Conservation (phyloP, 169 alveolate species). For the Plasmodium relictum region DNA sequence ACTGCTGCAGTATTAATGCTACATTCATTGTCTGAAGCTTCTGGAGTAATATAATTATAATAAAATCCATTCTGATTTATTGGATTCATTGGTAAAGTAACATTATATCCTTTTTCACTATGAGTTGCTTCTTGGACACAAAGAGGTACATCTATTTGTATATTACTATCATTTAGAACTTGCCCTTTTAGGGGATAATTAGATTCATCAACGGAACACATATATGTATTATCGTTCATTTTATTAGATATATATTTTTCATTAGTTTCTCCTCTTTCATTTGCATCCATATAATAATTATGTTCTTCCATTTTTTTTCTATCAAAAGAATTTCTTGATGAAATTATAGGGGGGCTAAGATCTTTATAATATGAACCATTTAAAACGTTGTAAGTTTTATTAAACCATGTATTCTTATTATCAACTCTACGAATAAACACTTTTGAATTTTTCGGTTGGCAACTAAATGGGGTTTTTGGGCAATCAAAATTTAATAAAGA, state of each 20-base stretch:
- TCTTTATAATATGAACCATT: constrained; percentile 35
- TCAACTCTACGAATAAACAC: constrained; percentile 71
- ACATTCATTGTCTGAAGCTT: constrained; percentile 13
- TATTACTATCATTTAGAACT: constrained; percentile 11
- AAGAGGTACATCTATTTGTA: constrained; percentile 33
- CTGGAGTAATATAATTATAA: constrained; percentile 3
- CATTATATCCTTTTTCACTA: constrained; percentile 1
- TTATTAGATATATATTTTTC: constrained; percentile 21
- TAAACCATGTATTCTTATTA: constrained; percentile 40
- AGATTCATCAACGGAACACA: constrained; percentile 22
- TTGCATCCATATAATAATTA: constrained; percentile 28
- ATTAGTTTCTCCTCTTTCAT: constrained; percentile 8
- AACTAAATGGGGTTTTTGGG: constrained; percentile 40
- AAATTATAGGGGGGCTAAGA: constrained; percentile 18
- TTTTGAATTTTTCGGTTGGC: constrained; percentile 30
- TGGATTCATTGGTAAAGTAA: constrained; percentile 14
- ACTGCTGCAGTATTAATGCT: constrained; percentile 9
- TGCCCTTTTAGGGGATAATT: constrained; percentile 46
- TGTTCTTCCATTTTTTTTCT: constrained; percentile 35
- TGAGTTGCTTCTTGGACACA: constrained; percentile 30
- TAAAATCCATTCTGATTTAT: constrained; percentile 6
- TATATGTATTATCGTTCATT: constrained; percentile 20
- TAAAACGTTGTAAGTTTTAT: constrained; percentile 25
- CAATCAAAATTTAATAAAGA: constrained; percentile 23
- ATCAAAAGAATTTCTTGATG: constrained; percentile 42